Conservation (phyloP, 768 basidiomycete species). For the Lentinula edodes region DNA sequence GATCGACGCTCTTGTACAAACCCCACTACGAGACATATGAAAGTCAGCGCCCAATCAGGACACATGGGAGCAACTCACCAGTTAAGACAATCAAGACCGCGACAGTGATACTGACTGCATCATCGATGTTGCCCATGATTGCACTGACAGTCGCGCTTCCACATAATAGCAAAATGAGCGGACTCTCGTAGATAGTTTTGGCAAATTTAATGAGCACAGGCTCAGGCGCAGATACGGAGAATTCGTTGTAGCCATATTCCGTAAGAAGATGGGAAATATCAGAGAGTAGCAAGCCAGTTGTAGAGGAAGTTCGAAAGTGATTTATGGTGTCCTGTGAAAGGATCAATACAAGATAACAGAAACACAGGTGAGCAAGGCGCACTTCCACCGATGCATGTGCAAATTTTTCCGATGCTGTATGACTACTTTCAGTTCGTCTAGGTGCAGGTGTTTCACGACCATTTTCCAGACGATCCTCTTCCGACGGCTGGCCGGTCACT, state of each 20-base stretch:
- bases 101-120: conserved; percentile 88
- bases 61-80: conserved; percentile 40
- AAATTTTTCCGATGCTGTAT: conserved; percentile 64
- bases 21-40: conserved; percentile 50
- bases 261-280: conserved; percentile 60
- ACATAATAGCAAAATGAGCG: conserved; percentile 84
- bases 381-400: conserved; percentile 66
- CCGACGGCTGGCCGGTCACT: conserved; percentile 31
- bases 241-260: conserved; percentile 89
- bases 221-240: conserved; percentile 79
- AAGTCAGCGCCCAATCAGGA: conserved; percentile 12
- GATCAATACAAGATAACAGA: conserved; percentile 3
- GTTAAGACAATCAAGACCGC: conserved; percentile 92
- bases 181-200: conserved; percentile 94
- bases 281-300: conserved; percentile 55
- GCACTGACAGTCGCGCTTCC: conserved; percentile 88
- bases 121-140: conserved; percentile 92
- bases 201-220: conserved; percentile 82
- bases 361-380: conserved; percentile 16
- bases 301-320: conserved; percentile 60
- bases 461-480: conserved; percentile 31
- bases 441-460: conserved; percentile 28
- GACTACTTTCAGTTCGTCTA: conserved; percentile 26
- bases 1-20: conserved; percentile 95
- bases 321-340: conserved; percentile 62